A percentile compares a stretch with the other conserved stretches of the same genome.
These are phyloP conservation scores for Thelonectria olida DNA, from an alignment of 2,329 filamentous ascomycete genomes.

Conservation along the genomic window DNA sequence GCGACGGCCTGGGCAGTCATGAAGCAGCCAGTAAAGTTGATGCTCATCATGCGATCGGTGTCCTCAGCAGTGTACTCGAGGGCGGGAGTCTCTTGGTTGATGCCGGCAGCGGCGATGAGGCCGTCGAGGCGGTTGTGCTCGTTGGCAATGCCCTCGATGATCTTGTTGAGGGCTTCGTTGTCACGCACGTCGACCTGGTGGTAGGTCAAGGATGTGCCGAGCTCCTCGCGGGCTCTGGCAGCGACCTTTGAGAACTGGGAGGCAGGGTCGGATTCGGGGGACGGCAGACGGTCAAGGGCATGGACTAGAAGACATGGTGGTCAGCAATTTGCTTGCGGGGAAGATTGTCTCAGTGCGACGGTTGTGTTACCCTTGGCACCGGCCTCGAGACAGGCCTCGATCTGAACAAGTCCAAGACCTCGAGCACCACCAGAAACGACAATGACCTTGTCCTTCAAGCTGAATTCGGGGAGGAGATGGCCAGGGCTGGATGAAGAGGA, in stretches of 20 bases:
- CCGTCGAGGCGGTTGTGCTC: slow-evolving; percentile 80
- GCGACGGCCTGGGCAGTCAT: slow-evolving; percentile 92
- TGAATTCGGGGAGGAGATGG: slow-evolving; percentile 74
- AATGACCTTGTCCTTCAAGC: slow-evolving; percentile 76
- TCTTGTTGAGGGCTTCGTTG: slow-evolving; percentile 70
- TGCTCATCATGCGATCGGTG: slow-evolving; percentile 80
- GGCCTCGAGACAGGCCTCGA: slow-evolving; percentile 81
- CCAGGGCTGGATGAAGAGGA: slow-evolving; percentile 29
- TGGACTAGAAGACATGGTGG: slow-evolving; percentile 61
- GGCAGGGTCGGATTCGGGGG: slow-evolving; percentile 53
- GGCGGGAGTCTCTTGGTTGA: slow-evolving; percentile 85
- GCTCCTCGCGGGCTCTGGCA: slow-evolving; percentile 67
- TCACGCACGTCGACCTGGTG: slow-evolving; percentile 84
- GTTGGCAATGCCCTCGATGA: slow-evolving; percentile 74
- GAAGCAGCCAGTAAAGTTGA: slow-evolving; percentile 87
- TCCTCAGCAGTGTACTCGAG: slow-evolving; percentile 82
- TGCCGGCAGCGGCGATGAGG: slow-evolving; percentile 74
- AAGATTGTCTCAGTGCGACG: too few species aligned
- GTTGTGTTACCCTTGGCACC: slow-evolving; percentile 68
- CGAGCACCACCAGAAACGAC: slow-evolving; percentile 80
- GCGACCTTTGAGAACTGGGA: slow-evolving; percentile 73
- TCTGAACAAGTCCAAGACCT: slow-evolving; percentile 80
- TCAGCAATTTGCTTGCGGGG: slow-evolving; percentile 16
- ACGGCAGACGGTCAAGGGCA: slow-evolving; percentile 69
- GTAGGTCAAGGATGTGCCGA: slow-evolving; percentile 77